A percentile compares a stretch with the other conserved stretches of the same genome.
Conservation (phyloP, 257 asterid genomes). For the Verbascum thapsus region DNA sequence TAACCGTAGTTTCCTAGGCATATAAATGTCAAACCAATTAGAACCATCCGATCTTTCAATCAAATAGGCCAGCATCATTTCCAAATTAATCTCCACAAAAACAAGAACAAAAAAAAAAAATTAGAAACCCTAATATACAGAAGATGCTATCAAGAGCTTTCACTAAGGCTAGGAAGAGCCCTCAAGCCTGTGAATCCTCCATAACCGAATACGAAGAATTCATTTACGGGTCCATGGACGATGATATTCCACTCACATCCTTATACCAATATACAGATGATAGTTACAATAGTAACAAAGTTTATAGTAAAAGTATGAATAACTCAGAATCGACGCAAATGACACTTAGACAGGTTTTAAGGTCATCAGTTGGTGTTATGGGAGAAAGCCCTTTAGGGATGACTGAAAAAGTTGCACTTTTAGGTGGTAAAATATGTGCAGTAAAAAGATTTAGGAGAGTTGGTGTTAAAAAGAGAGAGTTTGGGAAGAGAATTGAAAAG, state of each 20-base stretch:
- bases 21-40: conserved; percentile 26
- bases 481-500: conserved; percentile 48
- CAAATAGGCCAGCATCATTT: conserved; percentile 9
- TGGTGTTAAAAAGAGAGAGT: conserved; percentile 38
- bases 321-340: conserved; percentile 24
- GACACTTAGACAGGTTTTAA: conserved; percentile 53
- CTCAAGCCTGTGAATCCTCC: conserved; percentile 36
- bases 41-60: conserved; percentile 4
- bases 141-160: conserved; percentile 54
- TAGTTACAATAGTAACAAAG: not conserved
- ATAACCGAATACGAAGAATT: conserved; percentile 50
- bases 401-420: conserved; percentile 56
- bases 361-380: conserved; percentile 58
- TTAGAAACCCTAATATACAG: not conserved
- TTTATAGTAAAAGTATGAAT: not conserved
- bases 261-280: conserved; percentile 17
- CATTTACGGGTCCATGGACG: conserved; percentile 47
- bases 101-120: not conserved
- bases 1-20: conserved; percentile 16
- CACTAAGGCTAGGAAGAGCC: conserved; percentile 38
- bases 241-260: conserved; percentile 45
- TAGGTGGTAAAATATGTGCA: conserved; percentile 48
- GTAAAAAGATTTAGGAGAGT: conserved; percentile 53
- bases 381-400: conserved; percentile 55
- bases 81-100: not conserved